Conservation (phyloP, 495 filamentous ascomycete species). For the Pseudevernia furfuracea region DNA sequence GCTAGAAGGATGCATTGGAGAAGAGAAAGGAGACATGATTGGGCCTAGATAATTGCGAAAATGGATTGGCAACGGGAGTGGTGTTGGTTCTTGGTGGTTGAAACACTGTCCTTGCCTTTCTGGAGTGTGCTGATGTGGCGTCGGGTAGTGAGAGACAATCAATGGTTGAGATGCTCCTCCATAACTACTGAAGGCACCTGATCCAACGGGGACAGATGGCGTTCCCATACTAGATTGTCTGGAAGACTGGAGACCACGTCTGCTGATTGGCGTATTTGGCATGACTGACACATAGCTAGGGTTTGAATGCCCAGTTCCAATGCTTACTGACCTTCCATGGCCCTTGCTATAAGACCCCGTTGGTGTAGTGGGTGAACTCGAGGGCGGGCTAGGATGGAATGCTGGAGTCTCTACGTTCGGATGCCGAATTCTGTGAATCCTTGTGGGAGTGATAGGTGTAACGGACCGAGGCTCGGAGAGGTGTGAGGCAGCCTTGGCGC, state of each 20-base stretch:
- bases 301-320: background rate
- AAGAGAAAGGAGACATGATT: background rate
- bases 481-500: background rate
- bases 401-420: background rate
- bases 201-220: background rate
- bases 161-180: background rate
- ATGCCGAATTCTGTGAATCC: background rate
- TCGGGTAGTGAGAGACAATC: background rate
- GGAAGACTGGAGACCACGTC: background rate
- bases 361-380: background rate
- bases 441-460: background rate
- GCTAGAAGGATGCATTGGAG: background rate
- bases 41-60: too few species aligned
- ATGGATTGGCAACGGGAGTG: background rate
- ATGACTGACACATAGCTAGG: background rate
- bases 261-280: background rate
- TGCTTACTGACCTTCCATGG: background rate
- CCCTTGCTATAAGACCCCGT: background rate
- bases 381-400: background rate
- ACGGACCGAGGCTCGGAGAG: background rate
- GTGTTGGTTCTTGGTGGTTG: background rate
- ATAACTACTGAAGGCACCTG: background rate
- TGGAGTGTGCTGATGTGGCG: slow-evolving; percentile 1
- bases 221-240: background rate
- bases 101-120: background rate